phyloP scores from a whole-genome alignment of 2,329 filamentous ascomycete genomes.

The Claviceps pazoutovae region DNA sequence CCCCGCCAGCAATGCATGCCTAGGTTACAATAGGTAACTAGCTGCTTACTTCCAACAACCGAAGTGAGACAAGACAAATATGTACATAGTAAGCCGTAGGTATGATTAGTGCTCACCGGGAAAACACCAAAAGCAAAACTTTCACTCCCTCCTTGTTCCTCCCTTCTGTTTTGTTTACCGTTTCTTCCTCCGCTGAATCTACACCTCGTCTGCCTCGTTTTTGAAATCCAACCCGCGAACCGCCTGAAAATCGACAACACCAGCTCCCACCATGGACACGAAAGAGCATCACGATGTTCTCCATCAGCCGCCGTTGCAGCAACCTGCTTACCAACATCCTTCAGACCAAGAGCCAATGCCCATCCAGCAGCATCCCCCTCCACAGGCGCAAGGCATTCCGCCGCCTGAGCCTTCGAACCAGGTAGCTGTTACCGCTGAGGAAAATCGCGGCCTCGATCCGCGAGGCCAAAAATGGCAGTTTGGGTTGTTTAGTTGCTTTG shows the following conservation, averaged over 20 bases:
- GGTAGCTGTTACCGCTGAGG: background rate
- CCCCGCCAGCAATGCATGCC: no score
- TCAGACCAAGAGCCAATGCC: background rate
- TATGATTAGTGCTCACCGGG: no score
- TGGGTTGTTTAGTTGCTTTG: constrained; percentile 26
- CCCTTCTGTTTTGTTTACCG: no score
- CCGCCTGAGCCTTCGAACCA: background rate
- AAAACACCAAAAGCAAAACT: no score
- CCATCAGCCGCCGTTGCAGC: background rate
- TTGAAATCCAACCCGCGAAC: background rate
- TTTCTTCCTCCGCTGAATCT: background rate
- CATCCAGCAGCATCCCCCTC: background rate
- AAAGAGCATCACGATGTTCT: background rate
- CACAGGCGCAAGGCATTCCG: background rate
- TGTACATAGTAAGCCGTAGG: no score
- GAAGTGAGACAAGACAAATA: no score
- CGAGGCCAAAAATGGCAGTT: constrained; percentile 23
- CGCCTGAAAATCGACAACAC: background rate
- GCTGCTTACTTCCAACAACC: no score
- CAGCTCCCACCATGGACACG: background rate
- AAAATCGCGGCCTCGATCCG: constrained; percentile 5
- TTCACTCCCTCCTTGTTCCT: no score
- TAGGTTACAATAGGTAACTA: no score
- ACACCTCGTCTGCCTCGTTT: background rate
- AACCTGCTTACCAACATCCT: background rate